Conservation (phyloP, 192 early-diverging fungal species). For the Rhizophagus sp. region DNA sequence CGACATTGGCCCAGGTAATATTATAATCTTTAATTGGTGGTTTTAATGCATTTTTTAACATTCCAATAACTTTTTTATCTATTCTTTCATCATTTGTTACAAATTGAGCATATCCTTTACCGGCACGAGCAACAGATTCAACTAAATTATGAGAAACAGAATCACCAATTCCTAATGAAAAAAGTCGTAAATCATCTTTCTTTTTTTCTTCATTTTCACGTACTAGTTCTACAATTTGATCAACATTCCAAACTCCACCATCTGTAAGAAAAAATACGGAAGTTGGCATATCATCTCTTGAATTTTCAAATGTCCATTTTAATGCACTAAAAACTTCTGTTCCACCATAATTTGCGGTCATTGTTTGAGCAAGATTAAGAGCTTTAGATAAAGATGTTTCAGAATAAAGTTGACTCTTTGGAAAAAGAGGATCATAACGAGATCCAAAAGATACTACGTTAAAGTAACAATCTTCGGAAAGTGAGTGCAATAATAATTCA, state of each 20-base stretch:
- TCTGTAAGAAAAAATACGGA: constrained; percentile 48
- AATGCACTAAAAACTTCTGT: constrained; percentile 48
- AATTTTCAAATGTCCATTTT: constrained; percentile 34
- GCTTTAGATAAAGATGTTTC: constrained; percentile 40
- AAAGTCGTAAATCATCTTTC: constrained; percentile 41
- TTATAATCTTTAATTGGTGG: constrained; percentile 49
- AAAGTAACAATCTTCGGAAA: constrained; percentile 48
- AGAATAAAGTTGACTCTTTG: constrained; percentile 41
- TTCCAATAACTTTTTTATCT: constrained; percentile 51
- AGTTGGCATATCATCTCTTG: constrained; percentile 41
- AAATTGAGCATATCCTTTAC: constrained; percentile 49
- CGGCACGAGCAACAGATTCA: constrained; percentile 48
- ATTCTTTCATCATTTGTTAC: constrained; percentile 50
- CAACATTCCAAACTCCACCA: constrained; percentile 49
- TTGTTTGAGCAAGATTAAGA: constrained; percentile 25
- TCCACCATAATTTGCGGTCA: constrained; percentile 48
- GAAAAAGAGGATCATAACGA: constrained; percentile 37
- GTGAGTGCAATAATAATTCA: constrained; percentile 47
- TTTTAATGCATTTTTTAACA: constrained; percentile 52
- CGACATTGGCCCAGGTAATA: constrained; percentile 24
- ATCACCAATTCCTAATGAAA: constrained; percentile 52
- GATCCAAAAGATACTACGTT: constrained; percentile 54
- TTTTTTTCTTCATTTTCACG: constrained; percentile 20
- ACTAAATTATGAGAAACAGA: constrained; percentile 53
- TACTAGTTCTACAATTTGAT: constrained; percentile 39